Evolutionary conservation across 495 filamentous ascomycete species (phyloP).

Genomic region (Aspergillus asperescens): DNA sequence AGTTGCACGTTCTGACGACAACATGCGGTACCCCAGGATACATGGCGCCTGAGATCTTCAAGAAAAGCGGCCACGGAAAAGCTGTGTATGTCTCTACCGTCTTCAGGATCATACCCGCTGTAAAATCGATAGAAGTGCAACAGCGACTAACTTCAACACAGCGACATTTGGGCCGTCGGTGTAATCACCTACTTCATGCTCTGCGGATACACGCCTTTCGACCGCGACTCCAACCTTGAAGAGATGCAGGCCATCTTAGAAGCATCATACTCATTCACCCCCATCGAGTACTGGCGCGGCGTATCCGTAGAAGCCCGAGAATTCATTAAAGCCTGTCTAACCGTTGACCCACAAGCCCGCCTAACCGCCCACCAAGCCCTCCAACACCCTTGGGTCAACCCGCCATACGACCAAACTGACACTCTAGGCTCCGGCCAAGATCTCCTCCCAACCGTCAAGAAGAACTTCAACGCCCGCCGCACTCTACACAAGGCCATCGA

Average conservation of each 20-base stretch:
- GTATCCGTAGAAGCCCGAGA: slow-evolving; percentile 81
- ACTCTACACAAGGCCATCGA: slow-evolving; percentile 96
- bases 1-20: slow-evolving; percentile 95
- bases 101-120: background rate
- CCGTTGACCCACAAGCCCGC: slow-evolving; percentile 75
- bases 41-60: slow-evolving; percentile 83
- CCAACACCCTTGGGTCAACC: slow-evolving; percentile 79
- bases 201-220: slow-evolving; percentile 97
- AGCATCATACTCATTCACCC: slow-evolving; percentile 95
- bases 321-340: slow-evolving; percentile 85
- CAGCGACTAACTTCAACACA: slow-evolving; percentile 20
- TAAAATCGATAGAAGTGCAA: background rate
- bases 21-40: slow-evolving; percentile 98
- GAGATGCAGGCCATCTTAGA: slow-evolving; percentile 98
- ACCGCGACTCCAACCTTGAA: slow-evolving; percentile 93
- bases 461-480: slow-evolving; percentile 96
- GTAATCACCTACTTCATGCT: slow-evolving; percentile 94
- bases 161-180: slow-evolving; percentile 75
- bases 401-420: slow-evolving; percentile 32
- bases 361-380: slow-evolving; percentile 96
- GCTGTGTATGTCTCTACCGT: slow-evolving; percentile 54
- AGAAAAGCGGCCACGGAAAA: slow-evolving; percentile 73
- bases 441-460: slow-evolving; percentile 87
- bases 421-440: slow-evolving; percentile 54
- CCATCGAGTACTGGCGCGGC: slow-evolving; percentile 91